Base-by-base conservation (phyloP, 2,329 filamentous ascomycete species). In the Penicillium sp. region DNA sequence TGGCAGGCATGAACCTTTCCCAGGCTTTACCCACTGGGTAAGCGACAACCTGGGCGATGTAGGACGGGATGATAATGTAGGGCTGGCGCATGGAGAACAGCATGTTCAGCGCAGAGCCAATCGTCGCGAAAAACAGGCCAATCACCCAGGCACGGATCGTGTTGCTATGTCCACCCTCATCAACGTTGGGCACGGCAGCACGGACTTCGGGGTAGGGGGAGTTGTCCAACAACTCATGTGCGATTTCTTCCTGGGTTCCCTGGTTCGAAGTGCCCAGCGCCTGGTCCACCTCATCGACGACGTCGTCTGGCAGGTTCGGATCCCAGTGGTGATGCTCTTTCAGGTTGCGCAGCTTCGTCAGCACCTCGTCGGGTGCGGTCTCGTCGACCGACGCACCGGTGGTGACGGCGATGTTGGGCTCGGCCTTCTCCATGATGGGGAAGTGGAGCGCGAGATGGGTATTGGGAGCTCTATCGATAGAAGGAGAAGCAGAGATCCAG, bases 201-300 rank as follows among this genome's bases (percentile, higher is more conserved):
- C 81, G 78, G 20, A 84, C 81, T 66, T 84, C 80, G 25, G 79
- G 78, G 55, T 84, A 84, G 2, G 81, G 81, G 33, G 80, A 84
- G 59, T 84, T 80, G 41, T 84, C 79, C 57, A 82, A 73, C 54
- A 81, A 70, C 42, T 78, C 76, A 51, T 77, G 73, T 53, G 81
- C 77, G 50, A 82, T 73, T 43, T 75, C 72, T 34, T 77, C 63
- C 39, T 76, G 77, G 59, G 77, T 76, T 51, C 76, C 76, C 48
- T 73, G 69, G 60, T 80, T 76, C 43, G 73, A 70, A 2, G 72
- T 73, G 28, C 72, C 65, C 31, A 81, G 70, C 18, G 74, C 79
- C 30, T 76, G 71, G 43, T 83, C 78, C 45, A 84, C 72, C 60
- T 80, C 77, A 45, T 79, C 76, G 36, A 78, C 65, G 33, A 82